Percentiles rank a stretch among this genome's conserved stretches.
Conservation (phyloP, 345 rosid genomes). For the Aurinia saxatilis region DNA sequence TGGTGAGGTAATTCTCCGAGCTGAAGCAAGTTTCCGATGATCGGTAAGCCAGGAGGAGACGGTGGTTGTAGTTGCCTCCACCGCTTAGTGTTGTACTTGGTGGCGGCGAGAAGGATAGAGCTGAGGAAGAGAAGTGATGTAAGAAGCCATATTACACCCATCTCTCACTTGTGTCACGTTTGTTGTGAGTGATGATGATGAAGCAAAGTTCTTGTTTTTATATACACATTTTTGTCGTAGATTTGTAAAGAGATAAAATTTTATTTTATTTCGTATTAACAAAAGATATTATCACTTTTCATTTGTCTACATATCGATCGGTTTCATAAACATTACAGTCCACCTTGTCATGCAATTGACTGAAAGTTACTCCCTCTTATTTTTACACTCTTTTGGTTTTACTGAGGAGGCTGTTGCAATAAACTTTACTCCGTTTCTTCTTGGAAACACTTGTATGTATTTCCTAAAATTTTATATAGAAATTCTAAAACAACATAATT, state of each 20-base stretch:
- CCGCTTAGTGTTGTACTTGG: not conserved
- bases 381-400: too few relatives aligned
- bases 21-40: conserved; percentile 42
- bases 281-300: too few relatives aligned
- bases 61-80: conserved; percentile 25
- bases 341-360: too few relatives aligned
- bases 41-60: conserved; percentile 35
- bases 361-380: too few relatives aligned
- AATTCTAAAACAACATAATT: too few relatives aligned
- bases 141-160: conserved; percentile 18
- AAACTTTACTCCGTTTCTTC: too few relatives aligned
- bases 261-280: not conserved
- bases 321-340: too few relatives aligned
- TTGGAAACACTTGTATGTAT: too few relatives aligned
- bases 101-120: conserved; percentile 3
- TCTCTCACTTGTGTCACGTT: conserved; percentile 13
- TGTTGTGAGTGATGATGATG: conserved; percentile 3
- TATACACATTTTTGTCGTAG: not conserved
- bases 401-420: too few relatives aligned
- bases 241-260: not conserved
- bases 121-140: conserved; percentile 13
- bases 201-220: conserved; percentile 3
- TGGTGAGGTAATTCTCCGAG: conserved; percentile 32
- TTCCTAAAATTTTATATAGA: too few relatives aligned
- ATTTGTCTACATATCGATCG: too few relatives aligned